Evolutionary conservation across 192 early-diverging fungal species (phyloP), one percentile per base, ranked within the genome.

Genomic region (Entomortierella parvispora): DNA sequence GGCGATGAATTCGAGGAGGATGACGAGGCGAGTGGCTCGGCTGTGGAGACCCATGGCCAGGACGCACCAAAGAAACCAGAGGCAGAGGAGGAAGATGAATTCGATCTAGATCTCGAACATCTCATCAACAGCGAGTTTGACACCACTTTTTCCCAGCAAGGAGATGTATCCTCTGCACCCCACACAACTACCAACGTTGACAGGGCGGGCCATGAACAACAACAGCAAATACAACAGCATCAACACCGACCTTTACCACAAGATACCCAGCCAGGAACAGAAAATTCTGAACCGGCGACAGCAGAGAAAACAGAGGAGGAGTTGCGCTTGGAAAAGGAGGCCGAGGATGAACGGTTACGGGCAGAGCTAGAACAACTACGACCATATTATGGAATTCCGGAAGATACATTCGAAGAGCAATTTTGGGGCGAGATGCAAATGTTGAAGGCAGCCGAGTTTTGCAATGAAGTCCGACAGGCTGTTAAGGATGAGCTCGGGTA

Each of bases 341-440:
- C 58, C 0, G 65, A 76, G 31, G 65, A 51, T 22, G 65, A 68
- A 22, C 53, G 48, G 23, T 47, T 68, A 43, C 65, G 28, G 4
- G n/a, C 23, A 23, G 66, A 59, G 28, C 34, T 28, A 20, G 74
- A 68, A 31, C 29, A 52, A 17, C 25, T 77, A 23, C 44, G 28
- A 5, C 66, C 66, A 0, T 77, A 53, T 31, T 77, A 68, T 28
- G 74, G 74, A 5, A 63, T 77, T 14, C 65, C 74, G 6, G 74
- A 77, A 31, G 74, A 47, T 7, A 64, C 74, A 4, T 68, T 68
- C 49, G 74, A 77, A 20, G 74, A 77, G n/a, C 60, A 50, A 23
- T 77, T 77, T n/a, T 95, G 90, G 91, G 69, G 76, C n/a, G 95
- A 97, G 77, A 59, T 95, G 51, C 91, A 95, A 71, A 80, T 99